Percentiles rank a stretch among this genome's conserved stretches.
phyloP scores from a whole-genome alignment of 495 filamentous ascomycete species.

The Bryoglossum gracile region DNA sequence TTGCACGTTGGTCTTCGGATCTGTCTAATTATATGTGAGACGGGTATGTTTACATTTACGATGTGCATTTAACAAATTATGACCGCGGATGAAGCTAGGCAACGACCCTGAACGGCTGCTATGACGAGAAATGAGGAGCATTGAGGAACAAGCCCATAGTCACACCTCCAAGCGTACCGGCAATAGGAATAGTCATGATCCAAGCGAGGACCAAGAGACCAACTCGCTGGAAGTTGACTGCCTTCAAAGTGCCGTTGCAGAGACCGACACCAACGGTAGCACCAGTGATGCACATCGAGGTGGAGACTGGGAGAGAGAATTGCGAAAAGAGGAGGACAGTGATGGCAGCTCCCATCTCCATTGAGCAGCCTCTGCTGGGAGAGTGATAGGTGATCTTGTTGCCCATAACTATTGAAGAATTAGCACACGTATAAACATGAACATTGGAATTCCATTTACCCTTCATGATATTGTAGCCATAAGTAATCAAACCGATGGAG shows the following conservation, averaged over 20 bases:
- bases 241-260: conserved; percentile 48
- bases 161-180: conserved; percentile 49
- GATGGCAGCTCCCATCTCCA: conserved; percentile 62
- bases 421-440: too few relatives aligned
- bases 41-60: too few relatives aligned
- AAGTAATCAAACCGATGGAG: background rate
- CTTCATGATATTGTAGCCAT: conserved; percentile 13
- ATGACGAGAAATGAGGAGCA: conserved; percentile 33
- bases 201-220: conserved; percentile 50
- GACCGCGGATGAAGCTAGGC: background rate
- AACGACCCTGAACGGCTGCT: background rate
- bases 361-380: conserved; percentile 59
- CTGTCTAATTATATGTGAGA: too few relatives aligned
- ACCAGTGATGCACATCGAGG: conserved; percentile 55
- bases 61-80: too few relatives aligned
- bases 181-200: conserved; percentile 50
- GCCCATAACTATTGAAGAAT: conserved; percentile 36
- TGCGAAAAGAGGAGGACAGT: conserved; percentile 61
- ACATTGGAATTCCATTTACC: too few relatives aligned
- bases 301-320: conserved; percentile 49
- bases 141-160: conserved; percentile 54
- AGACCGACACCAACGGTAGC: conserved; percentile 57
- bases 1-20: too few relatives aligned
- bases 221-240: conserved; percentile 56
- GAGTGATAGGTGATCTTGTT: conserved; percentile 64